Evolutionary conservation across 2,329 filamentous ascomycete genomes (phyloP), one percentile per base, ranked within the genome.

Genomic region (Colletotrichum gigasporum): DNA sequence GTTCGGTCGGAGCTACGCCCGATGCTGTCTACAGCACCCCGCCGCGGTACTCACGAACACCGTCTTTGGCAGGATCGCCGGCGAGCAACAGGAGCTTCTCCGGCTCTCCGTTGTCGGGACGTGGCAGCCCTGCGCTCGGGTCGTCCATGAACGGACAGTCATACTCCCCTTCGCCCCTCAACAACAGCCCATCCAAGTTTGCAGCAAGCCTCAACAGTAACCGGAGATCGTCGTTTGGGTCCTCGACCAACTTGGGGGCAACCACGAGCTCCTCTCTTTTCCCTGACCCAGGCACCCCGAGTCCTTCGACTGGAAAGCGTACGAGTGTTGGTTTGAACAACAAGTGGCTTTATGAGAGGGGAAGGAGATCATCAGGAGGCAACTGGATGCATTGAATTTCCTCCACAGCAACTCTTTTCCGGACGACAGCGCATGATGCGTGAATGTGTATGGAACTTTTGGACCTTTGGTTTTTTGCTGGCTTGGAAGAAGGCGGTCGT

Each of bases 311-410:
- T 5, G 84, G 85, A 35, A 93, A 91, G 79, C 86, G 88, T 60
- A 89, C 90, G 41, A 94, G 88, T 69, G 88, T 96, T 54, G 89
- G 89, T 1, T 74, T 97, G 73, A 97, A 95, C 78, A 97, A 89
- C 80, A 97, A 96, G 80, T 98, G 95, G 95, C 78, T 97, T 65
- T 98, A 97, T 74, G 93, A 97, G 77, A 92, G 90, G 78, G 91
- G 91, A 71, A 81, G 89, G 74, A 75, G 88, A 74, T 80, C 85
- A 69, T 82, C 83, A 5, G 63, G 63, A 32, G 45, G 63, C 28
- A 63, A 18, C 39, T 65, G 63, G 63, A 56, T 65, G 59, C 63
- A 65, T 16, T 65, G 35, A 63, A 28, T 12, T 11, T 37, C 6
- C 22, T n/a, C 16, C 18, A 45, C 12, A 6, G 42, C 32, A 10